Percentiles rank a stretch among this genome's conserved stretches.
Evolutionary conservation across 352 stramenopile species (phyloP).

Genomic region (Phytophthora sansomeana): DNA sequence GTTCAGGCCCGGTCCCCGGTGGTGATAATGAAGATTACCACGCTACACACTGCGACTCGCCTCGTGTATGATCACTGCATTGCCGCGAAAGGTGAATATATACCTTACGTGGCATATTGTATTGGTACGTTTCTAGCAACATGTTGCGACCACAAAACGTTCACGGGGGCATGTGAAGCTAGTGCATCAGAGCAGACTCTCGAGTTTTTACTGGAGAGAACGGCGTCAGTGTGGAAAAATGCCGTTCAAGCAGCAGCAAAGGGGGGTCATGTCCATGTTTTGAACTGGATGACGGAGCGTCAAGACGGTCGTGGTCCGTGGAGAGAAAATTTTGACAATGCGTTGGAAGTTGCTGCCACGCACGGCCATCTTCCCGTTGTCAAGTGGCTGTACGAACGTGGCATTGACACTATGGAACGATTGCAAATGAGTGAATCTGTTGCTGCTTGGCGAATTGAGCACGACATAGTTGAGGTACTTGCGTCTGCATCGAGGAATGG

Average conservation of each 20-base stretch:
- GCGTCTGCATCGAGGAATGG: not conserved
- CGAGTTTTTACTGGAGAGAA: slow-evolving; percentile 1
- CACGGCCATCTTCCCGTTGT: slow-evolving; percentile 10
- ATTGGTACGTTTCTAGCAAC: slow-evolving; percentile 11
- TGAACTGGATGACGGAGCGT: slow-evolving; percentile 14
- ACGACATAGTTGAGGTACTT: not conserved
- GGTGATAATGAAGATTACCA: too few relatives aligned
- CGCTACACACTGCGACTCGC: not conserved
- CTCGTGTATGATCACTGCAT: slow-evolving; percentile 9
- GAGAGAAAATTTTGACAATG: slow-evolving; percentile 3
- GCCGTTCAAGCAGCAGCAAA: not conserved
- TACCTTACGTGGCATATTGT: slow-evolving; percentile 1
- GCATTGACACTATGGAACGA: not conserved
- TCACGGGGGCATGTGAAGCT: slow-evolving; percentile 12
- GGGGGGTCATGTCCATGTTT: slow-evolving; percentile 7
- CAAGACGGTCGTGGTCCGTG: slow-evolving; percentile 8
- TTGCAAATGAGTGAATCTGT: not conserved
- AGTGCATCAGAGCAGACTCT: slow-evolving; percentile 3
- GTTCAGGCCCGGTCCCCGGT: too few relatives aligned
- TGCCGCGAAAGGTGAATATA: not conserved
- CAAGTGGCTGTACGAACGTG: slow-evolving; percentile 7
- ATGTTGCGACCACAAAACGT: slow-evolving; percentile 2
- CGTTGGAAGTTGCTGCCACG: slow-evolving; percentile 6
- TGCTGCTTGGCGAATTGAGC: not conserved
- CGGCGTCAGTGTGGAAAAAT: slow-evolving; percentile 1